Evolutionary conservation across 768 basidiomycete genomes (phyloP).

Genomic region (Cubamyces sp.): DNA sequence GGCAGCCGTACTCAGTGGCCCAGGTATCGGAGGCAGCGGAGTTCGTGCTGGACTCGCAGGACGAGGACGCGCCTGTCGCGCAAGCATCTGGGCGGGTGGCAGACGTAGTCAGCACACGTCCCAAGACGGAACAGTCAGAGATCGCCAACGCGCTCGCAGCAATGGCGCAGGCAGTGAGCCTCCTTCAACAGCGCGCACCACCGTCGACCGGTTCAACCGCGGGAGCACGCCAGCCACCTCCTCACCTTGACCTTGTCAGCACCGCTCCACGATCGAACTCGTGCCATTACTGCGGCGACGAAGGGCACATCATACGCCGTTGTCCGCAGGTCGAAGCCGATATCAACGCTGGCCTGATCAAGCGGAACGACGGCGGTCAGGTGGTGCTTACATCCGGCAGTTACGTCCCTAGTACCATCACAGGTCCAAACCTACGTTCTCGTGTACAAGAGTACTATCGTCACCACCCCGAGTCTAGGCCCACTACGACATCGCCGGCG

Average conservation of each 20-base stretch:
- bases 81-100: not conserved
- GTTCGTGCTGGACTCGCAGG: slow-evolving; percentile 23
- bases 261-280: not conserved
- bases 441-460: slow-evolving; percentile 13
- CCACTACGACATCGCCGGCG: not conserved
- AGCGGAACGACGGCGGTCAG: slow-evolving; percentile 30
- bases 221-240: not conserved
- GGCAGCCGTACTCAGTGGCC: slow-evolving; percentile 31
- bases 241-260: not conserved
- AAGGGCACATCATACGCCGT: slow-evolving; percentile 30
- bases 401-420: slow-evolving; percentile 28
- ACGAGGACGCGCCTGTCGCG: not conserved
- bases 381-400: slow-evolving; percentile 32
- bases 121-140: slow-evolving; percentile 2
- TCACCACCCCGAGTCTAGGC: not conserved
- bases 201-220: too few species aligned
- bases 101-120: not conserved
- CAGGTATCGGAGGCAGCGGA: slow-evolving; percentile 29
- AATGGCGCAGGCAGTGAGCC: not conserved
- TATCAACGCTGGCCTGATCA: slow-evolving; percentile 22
- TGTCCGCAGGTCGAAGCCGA: slow-evolving; percentile 28
- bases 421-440: slow-evolving; percentile 5
- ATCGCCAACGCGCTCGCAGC: not conserved
- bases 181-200: not conserved
- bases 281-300: slow-evolving; percentile 31